phyloP scores from a whole-genome alignment of 768 basidiomycete species.

The Psilocybe subaeruginosa region DNA sequence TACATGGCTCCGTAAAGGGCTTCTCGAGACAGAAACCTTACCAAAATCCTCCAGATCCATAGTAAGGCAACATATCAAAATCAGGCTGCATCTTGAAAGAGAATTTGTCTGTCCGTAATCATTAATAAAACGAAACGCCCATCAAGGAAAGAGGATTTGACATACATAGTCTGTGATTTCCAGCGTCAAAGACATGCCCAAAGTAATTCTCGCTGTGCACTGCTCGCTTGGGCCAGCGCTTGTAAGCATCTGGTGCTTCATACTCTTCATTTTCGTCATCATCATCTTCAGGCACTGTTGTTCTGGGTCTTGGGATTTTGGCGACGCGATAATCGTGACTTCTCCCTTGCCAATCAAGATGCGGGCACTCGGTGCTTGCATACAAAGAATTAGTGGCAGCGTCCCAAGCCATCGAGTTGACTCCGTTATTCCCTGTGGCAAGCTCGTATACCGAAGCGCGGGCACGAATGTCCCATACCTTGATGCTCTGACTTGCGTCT shows the following conservation, averaged over 20 bases:
- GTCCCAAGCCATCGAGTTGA: constrained; percentile 38
- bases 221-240: constrained; percentile 33
- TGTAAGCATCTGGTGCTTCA: constrained; percentile 22
- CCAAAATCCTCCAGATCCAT: background rate
- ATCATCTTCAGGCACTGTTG: constrained; percentile 18
- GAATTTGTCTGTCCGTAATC: constrained; percentile 2
- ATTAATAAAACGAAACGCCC: background rate
- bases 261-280: constrained; percentile 25
- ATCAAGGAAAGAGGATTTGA: background rate
- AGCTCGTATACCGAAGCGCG: constrained; percentile 40
- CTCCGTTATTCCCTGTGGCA: constrained; percentile 46
- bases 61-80: constrained; percentile 3
- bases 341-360: constrained; percentile 25
- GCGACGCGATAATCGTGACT: constrained; percentile 22
- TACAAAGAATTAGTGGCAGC: constrained; percentile 28
- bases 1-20: too few relatives aligned
- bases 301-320: constrained; percentile 12
- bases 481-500: constrained; percentile 32
- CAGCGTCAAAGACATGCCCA: constrained; percentile 38
- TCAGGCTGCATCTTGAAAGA: constrained; percentile 17
- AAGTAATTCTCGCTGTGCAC: constrained; percentile 29
- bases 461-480: constrained; percentile 46
- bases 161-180: constrained; percentile 28
- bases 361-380: constrained; percentile 35
- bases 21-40: background rate